Evolutionary conservation across 495 filamentous ascomycete species (phyloP).

Genomic region (Penicillium odoratum): DNA sequence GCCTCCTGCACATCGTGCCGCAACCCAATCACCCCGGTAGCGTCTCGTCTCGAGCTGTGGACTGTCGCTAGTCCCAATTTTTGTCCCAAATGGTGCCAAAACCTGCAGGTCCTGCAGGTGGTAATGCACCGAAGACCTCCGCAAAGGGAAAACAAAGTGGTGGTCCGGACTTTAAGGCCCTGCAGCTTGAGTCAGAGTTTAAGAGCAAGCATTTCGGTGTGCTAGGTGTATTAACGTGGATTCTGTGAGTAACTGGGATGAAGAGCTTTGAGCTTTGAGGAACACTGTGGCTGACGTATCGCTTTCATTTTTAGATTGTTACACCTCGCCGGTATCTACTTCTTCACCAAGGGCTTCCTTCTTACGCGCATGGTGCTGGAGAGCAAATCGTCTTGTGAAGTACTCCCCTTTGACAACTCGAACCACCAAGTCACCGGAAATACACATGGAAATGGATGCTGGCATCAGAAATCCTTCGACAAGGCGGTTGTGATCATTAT

Average conservation of each 20-base stretch:
- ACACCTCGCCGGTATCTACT: conserved; percentile 78
- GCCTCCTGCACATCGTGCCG: background rate
- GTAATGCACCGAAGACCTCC: background rate
- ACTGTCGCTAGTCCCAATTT: background rate
- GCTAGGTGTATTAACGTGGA: conserved; percentile 44
- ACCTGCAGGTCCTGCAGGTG: conserved; percentile 5
- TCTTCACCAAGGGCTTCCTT: conserved; percentile 97
- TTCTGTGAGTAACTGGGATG: conserved; percentile 36
- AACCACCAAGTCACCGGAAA: conserved; percentile 21
- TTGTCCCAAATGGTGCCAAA: conserved; percentile 12
- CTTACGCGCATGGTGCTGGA: conserved; percentile 89
- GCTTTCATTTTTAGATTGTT: conserved; percentile 50
- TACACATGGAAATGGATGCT: conserved; percentile 70
- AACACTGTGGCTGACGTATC: conserved; percentile 9
- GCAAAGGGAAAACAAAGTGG: conserved; percentile 17
- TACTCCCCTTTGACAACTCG: conserved; percentile 61
- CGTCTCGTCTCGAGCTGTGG: background rate
- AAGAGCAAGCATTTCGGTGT: conserved; percentile 42
- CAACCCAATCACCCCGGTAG: background rate
- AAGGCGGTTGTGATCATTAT: conserved; percentile 90
- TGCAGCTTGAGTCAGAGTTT: conserved; percentile 39
- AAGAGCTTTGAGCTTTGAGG: background rate
- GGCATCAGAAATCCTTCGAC: conserved; percentile 91
- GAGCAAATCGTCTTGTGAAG: conserved; percentile 77
- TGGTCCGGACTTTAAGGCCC: conserved; percentile 23